Conservation (phyloP, 768 basidiomycete species). For the Collybiopsis luxurians region DNA sequence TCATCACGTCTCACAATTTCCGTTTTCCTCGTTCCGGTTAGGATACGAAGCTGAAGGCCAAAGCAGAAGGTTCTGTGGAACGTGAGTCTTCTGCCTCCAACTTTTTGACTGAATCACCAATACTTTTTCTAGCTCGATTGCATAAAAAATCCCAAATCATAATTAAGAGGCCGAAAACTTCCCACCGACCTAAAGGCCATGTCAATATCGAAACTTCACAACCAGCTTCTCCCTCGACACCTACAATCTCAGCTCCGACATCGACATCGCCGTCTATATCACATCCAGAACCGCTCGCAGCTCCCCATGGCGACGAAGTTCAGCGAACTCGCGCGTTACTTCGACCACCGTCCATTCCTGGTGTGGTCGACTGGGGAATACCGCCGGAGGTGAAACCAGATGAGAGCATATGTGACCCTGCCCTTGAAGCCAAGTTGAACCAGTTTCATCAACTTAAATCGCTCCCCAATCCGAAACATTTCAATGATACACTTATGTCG, state of each 20-base stretch:
- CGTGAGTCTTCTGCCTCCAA: conserved; percentile 27
- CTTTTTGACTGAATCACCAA: neutral
- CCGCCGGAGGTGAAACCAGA: conserved; percentile 62
- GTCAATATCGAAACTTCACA: conserved; percentile 42
- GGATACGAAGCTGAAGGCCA: conserved; percentile 51
- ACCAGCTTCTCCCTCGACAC: conserved; percentile 4
- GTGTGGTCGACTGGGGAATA: conserved; percentile 75
- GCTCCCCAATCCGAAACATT: conserved; percentile 65
- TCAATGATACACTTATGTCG: conserved; percentile 94
- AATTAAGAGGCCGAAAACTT: conserved; percentile 41
- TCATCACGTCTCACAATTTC: conserved; percentile 28
- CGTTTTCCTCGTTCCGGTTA: conserved; percentile 74
- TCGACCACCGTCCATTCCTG: conserved; percentile 61
- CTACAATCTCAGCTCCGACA: conserved; percentile 9
- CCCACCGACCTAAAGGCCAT: conserved; percentile 42
- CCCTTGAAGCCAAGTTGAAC: conserved; percentile 68
- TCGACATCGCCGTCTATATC: conserved; percentile 9
- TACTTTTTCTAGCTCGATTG: conserved; percentile 30
- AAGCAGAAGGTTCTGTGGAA: conserved; percentile 35
- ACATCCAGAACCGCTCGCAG: conserved; percentile 7
- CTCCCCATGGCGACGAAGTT: conserved; percentile 44
- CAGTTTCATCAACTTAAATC: conserved; percentile 74
- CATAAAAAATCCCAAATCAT: conserved; percentile 55
- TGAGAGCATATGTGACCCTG: conserved; percentile 56
- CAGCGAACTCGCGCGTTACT: conserved; percentile 53